Evolutionary conservation across 768 basidiomycete species (phyloP), one percentile per base, ranked within the genome.

Genomic region (Podaxis sp.): DNA sequence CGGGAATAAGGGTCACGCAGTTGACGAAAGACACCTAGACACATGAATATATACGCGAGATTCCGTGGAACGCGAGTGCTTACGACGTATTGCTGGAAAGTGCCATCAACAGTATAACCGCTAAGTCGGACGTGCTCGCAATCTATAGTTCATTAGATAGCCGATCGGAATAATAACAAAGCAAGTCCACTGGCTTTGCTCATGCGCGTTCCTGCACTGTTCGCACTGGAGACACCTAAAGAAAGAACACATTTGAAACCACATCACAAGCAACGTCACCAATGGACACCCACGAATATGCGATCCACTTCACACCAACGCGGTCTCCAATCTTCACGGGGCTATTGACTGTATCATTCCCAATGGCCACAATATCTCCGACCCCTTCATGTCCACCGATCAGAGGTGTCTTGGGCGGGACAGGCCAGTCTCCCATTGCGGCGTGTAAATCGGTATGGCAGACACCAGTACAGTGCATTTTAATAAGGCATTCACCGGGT

Each of bases 381-480:
- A 91, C 90, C 64, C 92, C 93, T 73, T 93, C 89, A 69, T 94
- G 93, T 0, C 93, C 91, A 14, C 90, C 90, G 59, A 93, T 82
- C 51, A 92, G 82, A 0, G 88, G 89, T 1, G 77, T 77, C 55
- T 77, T 82, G 36, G 84, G 77, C n/a, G 79, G 72, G 9, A 90
- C 60, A 0, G 93, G 93, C 94, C 94, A 95, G 69, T 95, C 93
- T 47, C 82, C 84, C 40, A 81, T 72, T 38, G 82, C 83, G 27
- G 87, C 87, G 66, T 93, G 92, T 13, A 91, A 79, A 67, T 93
- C 92, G 2, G 89, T 90, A 69, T 93, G 91, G 74, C 92, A 93
- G n/a, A 93, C 90, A 59, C 91, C 91, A 5, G 88, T 86, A 74
- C 83, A 87, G 37, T 81, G 78, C 68, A 93, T 77, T 72, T 89